These are phyloP conservation scores for Globisporangium abappressorium DNA, from an alignment of 352 stramenopile genomes.

Conservation along the genomic window DNA sequence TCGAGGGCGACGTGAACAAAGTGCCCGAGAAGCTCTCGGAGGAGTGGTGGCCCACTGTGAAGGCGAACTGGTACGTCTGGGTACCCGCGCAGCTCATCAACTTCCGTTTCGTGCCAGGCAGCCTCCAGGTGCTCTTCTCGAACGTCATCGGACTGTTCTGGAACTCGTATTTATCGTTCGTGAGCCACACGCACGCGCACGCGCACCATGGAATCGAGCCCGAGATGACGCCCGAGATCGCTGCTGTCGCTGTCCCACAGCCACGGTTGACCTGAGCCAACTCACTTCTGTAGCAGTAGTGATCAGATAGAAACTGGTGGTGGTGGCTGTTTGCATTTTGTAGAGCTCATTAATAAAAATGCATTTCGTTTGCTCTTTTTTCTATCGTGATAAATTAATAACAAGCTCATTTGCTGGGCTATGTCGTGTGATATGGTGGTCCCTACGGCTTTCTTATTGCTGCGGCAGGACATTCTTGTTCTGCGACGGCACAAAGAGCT, in stretches of 20 bases:
- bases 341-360: not conserved
- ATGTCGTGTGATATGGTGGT: not conserved
- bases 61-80: not conserved
- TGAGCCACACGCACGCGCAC: not conserved
- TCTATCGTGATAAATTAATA: conserved; percentile 1
- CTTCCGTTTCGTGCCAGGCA: not conserved
- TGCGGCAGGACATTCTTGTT: conserved; percentile 18
- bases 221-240: not conserved
- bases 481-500: conserved; percentile 24
- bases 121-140: not conserved
- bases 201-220: not conserved
- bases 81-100: not conserved
- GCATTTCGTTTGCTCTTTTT: not conserved
- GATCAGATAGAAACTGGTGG: not conserved
- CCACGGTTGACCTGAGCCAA: not conserved
- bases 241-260: not conserved
- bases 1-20: not conserved
- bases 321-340: not conserved
- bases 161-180: not conserved
- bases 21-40: not conserved
- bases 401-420: not conserved
- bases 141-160: not conserved
- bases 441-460: not conserved
- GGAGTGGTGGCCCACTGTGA: not conserved
- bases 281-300: too few relatives aligned